Evolutionary conservation across 495 filamentous ascomycete species (phyloP).

Genomic region (Penicillium canescens): DNA sequence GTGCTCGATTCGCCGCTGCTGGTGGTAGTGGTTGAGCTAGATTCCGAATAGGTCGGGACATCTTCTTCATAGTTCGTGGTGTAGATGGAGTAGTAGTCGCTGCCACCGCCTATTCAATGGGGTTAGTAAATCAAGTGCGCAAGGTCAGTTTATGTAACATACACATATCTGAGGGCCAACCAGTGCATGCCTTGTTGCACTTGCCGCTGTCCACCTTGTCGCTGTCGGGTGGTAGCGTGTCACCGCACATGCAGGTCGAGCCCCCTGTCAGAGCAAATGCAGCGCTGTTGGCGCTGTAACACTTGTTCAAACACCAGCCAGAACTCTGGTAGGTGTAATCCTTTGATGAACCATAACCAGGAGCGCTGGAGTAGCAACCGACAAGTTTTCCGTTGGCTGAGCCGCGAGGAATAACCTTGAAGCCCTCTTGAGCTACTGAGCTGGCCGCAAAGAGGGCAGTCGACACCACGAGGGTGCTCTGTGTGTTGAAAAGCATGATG

Average conservation of each 20-base stretch:
- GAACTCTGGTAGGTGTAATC: slow-evolving; percentile 47
- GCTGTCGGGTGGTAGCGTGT: slow-evolving; percentile 41
- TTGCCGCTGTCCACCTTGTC: slow-evolving; percentile 35
- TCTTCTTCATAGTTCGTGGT: slow-evolving; percentile 38
- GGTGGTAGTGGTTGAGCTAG: slow-evolving; percentile 17
- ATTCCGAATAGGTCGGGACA: slow-evolving; percentile 27
- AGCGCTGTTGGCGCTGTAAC: slow-evolving; percentile 28
- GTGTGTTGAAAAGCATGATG: slow-evolving; percentile 36
- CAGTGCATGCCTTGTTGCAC: slow-evolving; percentile 43
- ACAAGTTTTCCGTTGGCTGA: slow-evolving; percentile 12
- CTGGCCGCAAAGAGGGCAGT: slow-evolving; percentile 28
- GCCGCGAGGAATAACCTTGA: slow-evolving; percentile 18
- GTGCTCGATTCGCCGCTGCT: slow-evolving; percentile 3
- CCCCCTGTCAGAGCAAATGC: slow-evolving; percentile 46
- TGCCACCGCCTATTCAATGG: slow-evolving; percentile 42
- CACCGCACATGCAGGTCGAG: slow-evolving; percentile 49
- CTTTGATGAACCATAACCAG: slow-evolving; percentile 23
- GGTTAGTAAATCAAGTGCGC: slow-evolving; percentile 5
- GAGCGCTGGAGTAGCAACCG: slow-evolving; percentile 37
- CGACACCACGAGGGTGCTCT: slow-evolving; percentile 28
- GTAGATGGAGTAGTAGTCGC: slow-evolving; percentile 41
- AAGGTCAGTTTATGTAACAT: slow-evolving; percentile 23
- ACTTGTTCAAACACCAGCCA: slow-evolving; percentile 47
- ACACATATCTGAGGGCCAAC: slow-evolving; percentile 48
- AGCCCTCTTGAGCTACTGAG: slow-evolving; percentile 21